phyloP scores from a whole-genome alignment of 1,139 yeast genomes.

The Yamadazyma sp. region DNA sequence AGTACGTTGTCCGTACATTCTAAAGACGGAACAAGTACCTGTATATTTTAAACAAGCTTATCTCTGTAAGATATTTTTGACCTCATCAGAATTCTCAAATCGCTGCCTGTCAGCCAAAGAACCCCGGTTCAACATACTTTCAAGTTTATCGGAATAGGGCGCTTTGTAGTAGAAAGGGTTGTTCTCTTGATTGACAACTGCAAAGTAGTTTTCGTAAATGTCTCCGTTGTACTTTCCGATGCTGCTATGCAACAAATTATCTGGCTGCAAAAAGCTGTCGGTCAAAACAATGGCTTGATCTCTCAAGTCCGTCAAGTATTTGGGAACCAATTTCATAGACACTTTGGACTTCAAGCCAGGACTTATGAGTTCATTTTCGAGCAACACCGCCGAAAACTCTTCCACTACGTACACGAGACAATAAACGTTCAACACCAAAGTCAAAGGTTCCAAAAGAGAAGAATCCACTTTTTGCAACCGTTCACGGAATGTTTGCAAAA shows the following conservation, averaged over 20 bases:
- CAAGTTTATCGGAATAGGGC: conserved; percentile 37
- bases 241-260: conserved; percentile 40
- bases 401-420: conserved; percentile 29
- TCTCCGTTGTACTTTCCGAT: conserved; percentile 46
- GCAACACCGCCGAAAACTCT: conserved; percentile 35
- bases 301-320: conserved; percentile 33
- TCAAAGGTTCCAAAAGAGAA: conserved; percentile 21
- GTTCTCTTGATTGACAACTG: conserved; percentile 32
- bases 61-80: conserved; percentile 18
- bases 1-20: no score
- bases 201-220: conserved; percentile 45
- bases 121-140: conserved; percentile 37
- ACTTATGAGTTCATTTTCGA: conserved; percentile 32
- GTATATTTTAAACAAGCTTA: conserved; percentile 16
- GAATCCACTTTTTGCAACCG: conserved; percentile 20
- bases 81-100: conserved; percentile 21
- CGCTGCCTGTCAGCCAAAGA: conserved; percentile 37
- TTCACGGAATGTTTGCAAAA: conserved; percentile 26
- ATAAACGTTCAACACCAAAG: conserved; percentile 22
- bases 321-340: conserved; percentile 28
- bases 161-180: conserved; percentile 39
- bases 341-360: conserved; percentile 29
- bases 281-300: conserved; percentile 42
- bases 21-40: no score
- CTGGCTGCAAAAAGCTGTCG: conserved; percentile 46